Base-by-base conservation (phyloP, 2,329 filamentous ascomycete species). In the Colletotrichum salicis region DNA sequence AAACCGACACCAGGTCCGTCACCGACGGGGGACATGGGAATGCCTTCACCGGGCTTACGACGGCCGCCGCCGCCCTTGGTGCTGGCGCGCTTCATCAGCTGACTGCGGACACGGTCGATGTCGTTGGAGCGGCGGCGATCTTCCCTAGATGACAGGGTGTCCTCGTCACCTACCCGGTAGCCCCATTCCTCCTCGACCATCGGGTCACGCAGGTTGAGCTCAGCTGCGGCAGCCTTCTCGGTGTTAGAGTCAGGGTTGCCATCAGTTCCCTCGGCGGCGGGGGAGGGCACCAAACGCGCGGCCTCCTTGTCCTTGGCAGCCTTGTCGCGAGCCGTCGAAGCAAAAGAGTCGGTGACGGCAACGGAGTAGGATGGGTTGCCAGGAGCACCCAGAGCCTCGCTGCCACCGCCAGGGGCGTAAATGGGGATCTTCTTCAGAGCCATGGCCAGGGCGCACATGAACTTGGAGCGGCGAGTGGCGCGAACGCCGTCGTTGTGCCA, bases 391-490 rank as follows among this genome's bases (percentile, higher is more conserved):
- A 91, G 83, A 48, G 86, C 75, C 67, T 91, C 89, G 68, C 84
- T 84, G 67, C 91, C 93, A 71, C 93, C 95, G 52, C 92, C 95
- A 67, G 96, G 96, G 24, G 86, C 91, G 76, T 94, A 89, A 78
- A 99, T 96, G 11, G 95, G 96, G 22, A 99, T 88, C 83, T 92
- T 95, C 82, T 94, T 93, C 70, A 98, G 85, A 4, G 96, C 95
- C 10, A 95, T 83, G 5, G 96, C 92, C 70, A 99, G 86, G 0
- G 96, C 96, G 79, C 95, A 97, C 91, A 98, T 97, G 84, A 99
- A 98, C 83, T 97, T 98, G 80, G 93, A 97, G 72, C 96, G 91
- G 64, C 95, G 91, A 7, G 92, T 89, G 22, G 92, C 92, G 52
- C 95, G 93, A 52, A 98, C 88, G 1, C 89, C 87, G 76, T 97